These are phyloP conservation scores for Fusarium brevicatenulatum DNA, from an alignment of 2,329 filamentous ascomycete genomes.

Conservation along the genomic window DNA sequence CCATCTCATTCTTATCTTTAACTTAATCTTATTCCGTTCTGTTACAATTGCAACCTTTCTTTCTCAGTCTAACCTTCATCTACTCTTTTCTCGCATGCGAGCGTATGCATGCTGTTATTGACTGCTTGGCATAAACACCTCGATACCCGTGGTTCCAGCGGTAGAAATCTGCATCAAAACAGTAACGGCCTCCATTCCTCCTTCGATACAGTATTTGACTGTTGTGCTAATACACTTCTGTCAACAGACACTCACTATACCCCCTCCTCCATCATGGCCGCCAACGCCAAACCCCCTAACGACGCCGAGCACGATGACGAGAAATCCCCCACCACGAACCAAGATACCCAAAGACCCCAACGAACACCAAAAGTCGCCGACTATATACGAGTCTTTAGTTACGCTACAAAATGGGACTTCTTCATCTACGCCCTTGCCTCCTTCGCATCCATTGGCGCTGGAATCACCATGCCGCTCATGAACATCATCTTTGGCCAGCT, in stretches of 20 bases:
- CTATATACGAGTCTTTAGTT: constrained; percentile 45
- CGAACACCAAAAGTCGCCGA: constrained; percentile 32
- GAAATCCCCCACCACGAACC: background rate
- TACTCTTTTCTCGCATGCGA: background rate
- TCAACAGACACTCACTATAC: rapidly evolving
- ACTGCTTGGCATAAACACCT: background rate
- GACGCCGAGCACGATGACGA: background rate
- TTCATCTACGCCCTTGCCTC: constrained; percentile 44
- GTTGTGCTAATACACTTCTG: background rate
- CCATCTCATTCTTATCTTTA: background rate
- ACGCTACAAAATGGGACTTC: constrained; percentile 48
- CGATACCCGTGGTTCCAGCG: background rate
- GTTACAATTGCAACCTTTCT: background rate
- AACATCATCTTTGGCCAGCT: constrained; percentile 51
- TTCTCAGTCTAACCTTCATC: no score
- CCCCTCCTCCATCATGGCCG: background rate
- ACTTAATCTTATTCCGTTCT: rapidly evolving
- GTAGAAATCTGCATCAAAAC: background rate
- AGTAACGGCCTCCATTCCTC: background rate
- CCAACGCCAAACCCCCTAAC: background rate
- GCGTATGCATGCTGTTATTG: background rate
- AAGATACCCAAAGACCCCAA: background rate
- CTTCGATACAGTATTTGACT: rapidly evolving
- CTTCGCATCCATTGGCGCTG: constrained; percentile 48
- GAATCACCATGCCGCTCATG: constrained; percentile 50